Conservation (phyloP, 129 eudicot species). For the sunflower (Helianthus annuus) region HanXRQr2.0-SUNRISE NC_035434.2:22574381-22574880, state of each 20-base stretch:
- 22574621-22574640: conserved; percentile 74
- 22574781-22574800: conserved; percentile 38
- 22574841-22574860: too few relatives aligned
- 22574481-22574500: too few relatives aligned
- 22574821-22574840: too few relatives aligned
- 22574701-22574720: conserved; percentile 57
- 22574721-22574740: conserved; percentile 38
- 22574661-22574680: conserved; percentile 48
- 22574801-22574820: conserved; percentile 64
- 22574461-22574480: too few relatives aligned
- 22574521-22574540: neutral
- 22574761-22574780: conserved; percentile 41
- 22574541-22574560: neutral
- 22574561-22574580: neutral
- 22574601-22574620: conserved; percentile 78
- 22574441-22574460: too few relatives aligned
- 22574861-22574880: too few relatives aligned
- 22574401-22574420: too few relatives aligned
- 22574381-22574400: too few relatives aligned
- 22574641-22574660: conserved; percentile 65
- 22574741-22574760: conserved; percentile 43
- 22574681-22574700: conserved; percentile 38
- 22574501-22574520: too few relatives aligned
- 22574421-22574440: too few relatives aligned
- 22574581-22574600: conserved; percentile 2